phyloP scores from a whole-genome alignment of 108 stramenopile genomes.

The Nannochloropsis oceanica region DNA sequence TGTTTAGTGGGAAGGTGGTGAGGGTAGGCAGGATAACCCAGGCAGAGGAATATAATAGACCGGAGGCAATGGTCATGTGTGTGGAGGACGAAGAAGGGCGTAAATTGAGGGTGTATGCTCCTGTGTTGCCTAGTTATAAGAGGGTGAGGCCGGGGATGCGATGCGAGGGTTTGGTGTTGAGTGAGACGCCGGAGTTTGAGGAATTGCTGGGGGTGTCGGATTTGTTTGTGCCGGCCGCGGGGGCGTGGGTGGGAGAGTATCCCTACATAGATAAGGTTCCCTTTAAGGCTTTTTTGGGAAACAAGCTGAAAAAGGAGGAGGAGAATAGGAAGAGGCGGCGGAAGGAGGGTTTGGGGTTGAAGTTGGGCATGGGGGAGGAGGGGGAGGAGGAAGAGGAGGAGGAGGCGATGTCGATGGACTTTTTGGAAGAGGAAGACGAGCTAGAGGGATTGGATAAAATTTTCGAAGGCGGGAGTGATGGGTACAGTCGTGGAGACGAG shows the following conservation, averaged over 20 bases:
- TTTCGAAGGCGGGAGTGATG: no score
- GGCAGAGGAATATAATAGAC: conserved; percentile 1
- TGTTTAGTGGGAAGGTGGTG: conserved; percentile 17
- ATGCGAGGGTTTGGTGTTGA: conserved; percentile 1
- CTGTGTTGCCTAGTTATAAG: neutral
- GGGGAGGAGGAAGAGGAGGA: neutral
- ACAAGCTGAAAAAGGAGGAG: neutral
- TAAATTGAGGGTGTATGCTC: neutral
- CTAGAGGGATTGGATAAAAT: no score
- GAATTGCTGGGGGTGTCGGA: conserved; percentile 18
- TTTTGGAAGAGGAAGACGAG: no score
- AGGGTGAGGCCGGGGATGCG: neutral
- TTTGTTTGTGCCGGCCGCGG: conserved; percentile 15
- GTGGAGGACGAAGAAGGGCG: neutral
- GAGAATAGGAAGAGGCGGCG: neutral
- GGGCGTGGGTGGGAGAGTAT: conserved; percentile 26
- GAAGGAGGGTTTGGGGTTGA: neutral
- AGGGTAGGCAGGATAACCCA: neutral
- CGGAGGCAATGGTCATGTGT: neutral
- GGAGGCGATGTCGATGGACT: neutral
- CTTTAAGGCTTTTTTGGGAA: neutral
- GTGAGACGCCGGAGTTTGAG: conserved; percentile 2
- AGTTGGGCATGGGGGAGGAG: neutral
- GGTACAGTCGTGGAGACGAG: no score
- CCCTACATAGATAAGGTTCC: conserved; percentile 21